Conservation (phyloP, 345 rosid genomes). For the Streptanthus diversifolius region DNA sequence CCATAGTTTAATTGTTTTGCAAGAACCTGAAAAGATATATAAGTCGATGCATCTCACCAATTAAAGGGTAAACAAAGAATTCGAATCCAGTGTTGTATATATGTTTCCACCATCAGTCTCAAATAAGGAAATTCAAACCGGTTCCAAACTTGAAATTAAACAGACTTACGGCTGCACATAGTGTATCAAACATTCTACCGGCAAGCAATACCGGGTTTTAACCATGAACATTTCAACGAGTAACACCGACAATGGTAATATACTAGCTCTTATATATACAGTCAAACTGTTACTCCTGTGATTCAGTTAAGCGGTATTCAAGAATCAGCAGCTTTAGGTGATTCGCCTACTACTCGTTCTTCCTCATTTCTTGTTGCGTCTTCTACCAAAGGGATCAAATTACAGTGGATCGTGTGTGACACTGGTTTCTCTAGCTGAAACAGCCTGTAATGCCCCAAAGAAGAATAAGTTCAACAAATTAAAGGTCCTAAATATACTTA, state of each 20-base stretch:
- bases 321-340: conserved; percentile 42
- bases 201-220: not conserved
- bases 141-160: not conserved
- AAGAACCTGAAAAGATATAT: not conserved
- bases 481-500: not conserved
- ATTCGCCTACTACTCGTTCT: conserved; percentile 31
- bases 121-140: not conserved
- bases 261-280: not conserved
- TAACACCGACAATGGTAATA: too few species aligned
- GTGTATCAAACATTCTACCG: not conserved
- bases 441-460: conserved; percentile 43
- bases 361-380: conserved; percentile 38
- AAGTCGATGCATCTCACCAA: not conserved
- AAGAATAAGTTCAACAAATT: conserved; percentile 1
- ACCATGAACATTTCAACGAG: not conserved
- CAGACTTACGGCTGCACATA: not conserved
- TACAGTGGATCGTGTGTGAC: conserved; percentile 84
- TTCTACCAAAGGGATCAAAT: conserved; percentile 49
- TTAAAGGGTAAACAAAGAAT: not conserved
- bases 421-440: conserved; percentile 93
- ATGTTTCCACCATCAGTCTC: not conserved
- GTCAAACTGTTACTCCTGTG: not conserved
- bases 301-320: not conserved
- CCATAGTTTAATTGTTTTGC: not conserved
- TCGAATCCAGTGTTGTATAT: not conserved